A percentile compares a stretch with the other conserved stretches of the same genome.
phyloP scores from a whole-genome alignment of 2,329 filamentous ascomycete genomes.

The Pseudocercospora vitis region DNA sequence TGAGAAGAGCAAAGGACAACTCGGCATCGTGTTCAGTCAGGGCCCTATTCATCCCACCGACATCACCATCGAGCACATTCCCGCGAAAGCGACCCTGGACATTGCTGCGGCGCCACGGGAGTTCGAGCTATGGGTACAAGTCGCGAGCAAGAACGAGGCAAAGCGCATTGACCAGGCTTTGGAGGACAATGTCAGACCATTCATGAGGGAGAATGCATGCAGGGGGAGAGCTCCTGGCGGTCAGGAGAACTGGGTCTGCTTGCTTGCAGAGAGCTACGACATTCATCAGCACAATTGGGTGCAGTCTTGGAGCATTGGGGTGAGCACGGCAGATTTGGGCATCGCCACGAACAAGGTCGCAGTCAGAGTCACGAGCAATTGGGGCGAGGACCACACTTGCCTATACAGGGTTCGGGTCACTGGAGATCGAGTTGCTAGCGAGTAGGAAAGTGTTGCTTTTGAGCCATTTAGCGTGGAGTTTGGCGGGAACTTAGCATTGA shows the following conservation, averaged over 20 bases:
- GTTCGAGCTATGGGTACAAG: slow-evolving; percentile 49
- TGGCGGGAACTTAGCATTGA: no score
- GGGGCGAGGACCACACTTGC: slow-evolving; percentile 48
- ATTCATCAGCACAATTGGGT: slow-evolving; percentile 44
- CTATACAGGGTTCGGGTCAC: slow-evolving; percentile 49
- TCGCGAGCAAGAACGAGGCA: slow-evolving; percentile 25
- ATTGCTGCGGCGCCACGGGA: slow-evolving; percentile 44
- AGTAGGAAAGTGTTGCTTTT: no score
- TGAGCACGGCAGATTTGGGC: slow-evolving; percentile 28
- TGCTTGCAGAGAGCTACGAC: slow-evolving; percentile 45
- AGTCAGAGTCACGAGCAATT: slow-evolving; percentile 46
- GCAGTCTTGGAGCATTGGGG: slow-evolving; percentile 42
- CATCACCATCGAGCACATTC: slow-evolving; percentile 50
- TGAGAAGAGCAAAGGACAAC: slow-evolving; percentile 59
- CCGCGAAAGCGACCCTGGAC: slow-evolving; percentile 42
- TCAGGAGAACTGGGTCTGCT: slow-evolving; percentile 40
- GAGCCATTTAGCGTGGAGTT: no score
- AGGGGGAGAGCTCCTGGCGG: slow-evolving; percentile 22
- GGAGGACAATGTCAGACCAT: slow-evolving; percentile 15
- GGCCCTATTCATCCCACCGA: slow-evolving; percentile 41
- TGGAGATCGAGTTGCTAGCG: no score
- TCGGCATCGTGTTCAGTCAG: slow-evolving; percentile 57
- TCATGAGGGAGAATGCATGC: slow-evolving; percentile 16
- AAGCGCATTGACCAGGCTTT: slow-evolving; percentile 23
- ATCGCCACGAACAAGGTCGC: slow-evolving; percentile 39